Conservation (phyloP, 1,139 yeast genomes). For the Dujonia santamariae region DNA sequence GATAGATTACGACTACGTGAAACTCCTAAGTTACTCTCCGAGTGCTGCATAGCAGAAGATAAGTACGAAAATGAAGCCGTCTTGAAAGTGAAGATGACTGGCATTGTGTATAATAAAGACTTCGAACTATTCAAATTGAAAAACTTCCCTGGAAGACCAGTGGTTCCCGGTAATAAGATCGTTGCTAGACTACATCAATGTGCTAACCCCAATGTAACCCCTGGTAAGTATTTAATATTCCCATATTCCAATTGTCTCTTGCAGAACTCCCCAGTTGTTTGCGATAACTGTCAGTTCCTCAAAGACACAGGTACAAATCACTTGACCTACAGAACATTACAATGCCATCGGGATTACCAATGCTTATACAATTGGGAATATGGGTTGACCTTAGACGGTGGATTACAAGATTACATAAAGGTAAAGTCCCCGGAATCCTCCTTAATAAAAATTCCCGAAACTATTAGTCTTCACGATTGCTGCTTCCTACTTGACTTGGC, state of each 20-base stretch:
- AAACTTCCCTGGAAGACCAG: slow-evolving; percentile 10
- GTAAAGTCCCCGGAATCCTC: slow-evolving; percentile 24
- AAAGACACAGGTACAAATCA: slow-evolving; percentile 1
- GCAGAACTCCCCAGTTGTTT: slow-evolving; percentile 17
- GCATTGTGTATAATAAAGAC: slow-evolving; percentile 25
- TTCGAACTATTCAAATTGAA: slow-evolving; percentile 17
- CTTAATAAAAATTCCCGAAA: slow-evolving; percentile 27
- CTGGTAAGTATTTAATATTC: slow-evolving; percentile 28
- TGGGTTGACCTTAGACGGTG: slow-evolving; percentile 39
- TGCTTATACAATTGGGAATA: slow-evolving; percentile 27
- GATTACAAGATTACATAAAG: slow-evolving; percentile 36
- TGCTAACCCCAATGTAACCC: slow-evolving; percentile 10
- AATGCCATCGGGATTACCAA: slow-evolving; percentile 12
- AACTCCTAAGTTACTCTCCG: slow-evolving; percentile 28
- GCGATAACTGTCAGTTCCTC: slow-evolving; percentile 23
- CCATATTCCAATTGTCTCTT: slow-evolving; percentile 36
- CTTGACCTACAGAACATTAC: slow-evolving; percentile 11
- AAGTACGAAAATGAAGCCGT: slow-evolving; percentile 19
- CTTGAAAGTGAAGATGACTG: slow-evolving; percentile 31
- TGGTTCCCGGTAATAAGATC: slow-evolving; percentile 34
- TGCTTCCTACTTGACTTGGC: slow-evolving; percentile 34
- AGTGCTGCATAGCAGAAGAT: slow-evolving; percentile 15
- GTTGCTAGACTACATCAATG: slow-evolving; percentile 24
- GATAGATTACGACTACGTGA: slow-evolving; percentile 19
- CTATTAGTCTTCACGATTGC: slow-evolving; percentile 36